Base-by-base conservation (phyloP, 495 filamentous ascomycete species). In the Hyaloscypha variabilis region DNA sequence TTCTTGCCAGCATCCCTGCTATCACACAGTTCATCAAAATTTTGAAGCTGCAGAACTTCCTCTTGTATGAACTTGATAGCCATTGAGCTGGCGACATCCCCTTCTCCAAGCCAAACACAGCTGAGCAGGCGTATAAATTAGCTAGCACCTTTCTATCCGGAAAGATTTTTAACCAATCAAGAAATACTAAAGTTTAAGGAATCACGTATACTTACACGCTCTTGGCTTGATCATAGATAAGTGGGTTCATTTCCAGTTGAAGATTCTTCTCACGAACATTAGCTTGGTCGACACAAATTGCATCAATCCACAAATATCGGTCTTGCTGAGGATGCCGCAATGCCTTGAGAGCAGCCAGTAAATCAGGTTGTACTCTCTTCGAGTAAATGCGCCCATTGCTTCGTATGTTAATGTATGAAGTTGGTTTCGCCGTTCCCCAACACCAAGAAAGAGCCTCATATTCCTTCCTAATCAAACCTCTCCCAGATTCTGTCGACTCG, bases 211-310 rank as follows among this genome's bases (percentile, higher is more conserved):
- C 39, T 17, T 46, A 46, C 39, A 54, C 51, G 6, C 52, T 50
- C 29, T 31, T 39, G 13, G 73, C 62, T 0, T 39, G 25, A 8
- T 61, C 64, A 52, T 74, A 75, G 3, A 75, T 59, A 52, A 69
- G 49, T 5, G 54, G 58, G 72, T 74, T 75, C n/a, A 72, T 57
- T n/a, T 63, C 60, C 11, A 74, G 64, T 60, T 73, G 69, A 3
- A 36, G 51, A 6, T 60, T 60, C 50, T 66, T 74, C 36, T 75
- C 73, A 1, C 23, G 8, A 6, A 49, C n/a, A 28, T 64, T 28
- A 1, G 21, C 24, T 29, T 64, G 62, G 25, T 64, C 23, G 14
- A 64, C 60, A 42, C 51, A 64, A 21, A 64, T 50, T 8, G 21
- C 23, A 46, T 64, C 51, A 21, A 64, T 57, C 62, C 51, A 64